Evolutionary conservation across 1,139 yeast species (phyloP).

Genomic region (Pichia kudriavzevii): DNA sequence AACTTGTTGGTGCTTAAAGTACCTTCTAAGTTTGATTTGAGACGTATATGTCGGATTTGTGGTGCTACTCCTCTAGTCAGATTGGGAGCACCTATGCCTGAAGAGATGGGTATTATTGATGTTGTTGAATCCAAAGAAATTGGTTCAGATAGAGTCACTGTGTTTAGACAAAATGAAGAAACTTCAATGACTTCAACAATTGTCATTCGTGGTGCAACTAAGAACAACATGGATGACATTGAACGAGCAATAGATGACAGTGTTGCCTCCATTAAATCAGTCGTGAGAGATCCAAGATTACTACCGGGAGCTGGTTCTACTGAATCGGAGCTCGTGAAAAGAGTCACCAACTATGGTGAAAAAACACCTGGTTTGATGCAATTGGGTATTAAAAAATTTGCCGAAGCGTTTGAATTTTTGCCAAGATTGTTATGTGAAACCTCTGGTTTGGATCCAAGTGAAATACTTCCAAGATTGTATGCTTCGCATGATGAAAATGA

Average conservation of each 20-base stretch:
- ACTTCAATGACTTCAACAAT: conserved; percentile 82
- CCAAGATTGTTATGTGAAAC: conserved; percentile 94
- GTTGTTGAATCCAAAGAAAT: conserved; percentile 86
- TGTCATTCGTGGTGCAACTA: conserved; percentile 95
- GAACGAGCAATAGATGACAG: conserved; percentile 98
- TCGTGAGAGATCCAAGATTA: conserved; percentile 69
- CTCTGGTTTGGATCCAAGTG: conserved; percentile 86
- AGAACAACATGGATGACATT: conserved; percentile 83
- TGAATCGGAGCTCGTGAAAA: conserved; percentile 82
- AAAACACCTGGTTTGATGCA: conserved; percentile 89
- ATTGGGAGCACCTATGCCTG: conserved; percentile 93
- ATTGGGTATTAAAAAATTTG: conserved; percentile 89
- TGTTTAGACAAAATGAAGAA: conserved; percentile 70
- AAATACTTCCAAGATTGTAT: conserved; percentile 76
- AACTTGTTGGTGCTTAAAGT: conserved; percentile 80
- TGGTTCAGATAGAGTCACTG: conserved; percentile 96
- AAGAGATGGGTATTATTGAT: conserved; percentile 86
- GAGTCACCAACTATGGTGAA: conserved; percentile 80
- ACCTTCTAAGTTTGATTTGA: conserved; percentile 86
- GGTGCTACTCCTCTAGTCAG: conserved; percentile 96
- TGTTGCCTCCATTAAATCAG: conserved; percentile 84
- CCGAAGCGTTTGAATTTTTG: conserved; percentile 87
- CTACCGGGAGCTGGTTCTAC: conserved; percentile 96
- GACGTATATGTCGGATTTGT: conserved; percentile 92
- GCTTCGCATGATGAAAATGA: conserved; percentile 55